Percentiles rank a stretch among this genome's conserved stretches.
Conservation (phyloP, 441 rosid genomes). For the Pelargonium exstipulatum region DNA sequence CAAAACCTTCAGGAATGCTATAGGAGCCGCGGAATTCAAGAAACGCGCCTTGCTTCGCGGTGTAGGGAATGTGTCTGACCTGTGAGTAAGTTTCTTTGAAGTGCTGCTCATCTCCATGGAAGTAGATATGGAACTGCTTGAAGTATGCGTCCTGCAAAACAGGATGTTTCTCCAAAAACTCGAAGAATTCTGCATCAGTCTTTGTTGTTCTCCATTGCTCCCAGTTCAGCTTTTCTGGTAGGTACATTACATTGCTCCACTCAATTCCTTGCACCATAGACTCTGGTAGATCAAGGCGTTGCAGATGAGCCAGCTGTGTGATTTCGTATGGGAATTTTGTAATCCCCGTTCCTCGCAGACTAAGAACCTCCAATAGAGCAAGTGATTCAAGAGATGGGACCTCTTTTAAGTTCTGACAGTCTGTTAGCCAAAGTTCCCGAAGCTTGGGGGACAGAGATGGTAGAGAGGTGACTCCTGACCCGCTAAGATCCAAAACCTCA, state of each 20-base stretch:
- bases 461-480: constrained; percentile 16
- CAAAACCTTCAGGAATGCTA: constrained; percentile 22
- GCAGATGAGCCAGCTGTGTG: constrained; percentile 10
- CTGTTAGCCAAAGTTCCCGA: constrained; percentile 28
- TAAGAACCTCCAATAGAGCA: constrained; percentile 32
- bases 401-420: constrained; percentile 25
- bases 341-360: constrained; percentile 31
- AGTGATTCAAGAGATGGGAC: constrained; percentile 28
- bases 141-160: constrained; percentile 13
- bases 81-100: constrained; percentile 22
- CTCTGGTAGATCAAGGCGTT: constrained; percentile 24
- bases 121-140: constrained; percentile 5
- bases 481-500: constrained; percentile 29
- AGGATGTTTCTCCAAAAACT: constrained; percentile 15
- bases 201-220: constrained; percentile 19
- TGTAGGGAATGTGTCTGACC: constrained; percentile 14
- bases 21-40: constrained; percentile 32
- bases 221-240: constrained; percentile 22
- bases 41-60: constrained; percentile 1
- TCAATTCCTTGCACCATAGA: constrained; percentile 9
- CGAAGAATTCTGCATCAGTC: constrained; percentile 16
- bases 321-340: constrained; percentile 18
- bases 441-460: constrained; percentile 22
- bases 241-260: constrained; percentile 18
- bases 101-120: constrained; percentile 13